Percentiles rank a stretch among this genome's conserved stretches.
Conservation (phyloP, 2,329 filamentous ascomycete species). For the Berkeleyomyces basicola region DNA sequence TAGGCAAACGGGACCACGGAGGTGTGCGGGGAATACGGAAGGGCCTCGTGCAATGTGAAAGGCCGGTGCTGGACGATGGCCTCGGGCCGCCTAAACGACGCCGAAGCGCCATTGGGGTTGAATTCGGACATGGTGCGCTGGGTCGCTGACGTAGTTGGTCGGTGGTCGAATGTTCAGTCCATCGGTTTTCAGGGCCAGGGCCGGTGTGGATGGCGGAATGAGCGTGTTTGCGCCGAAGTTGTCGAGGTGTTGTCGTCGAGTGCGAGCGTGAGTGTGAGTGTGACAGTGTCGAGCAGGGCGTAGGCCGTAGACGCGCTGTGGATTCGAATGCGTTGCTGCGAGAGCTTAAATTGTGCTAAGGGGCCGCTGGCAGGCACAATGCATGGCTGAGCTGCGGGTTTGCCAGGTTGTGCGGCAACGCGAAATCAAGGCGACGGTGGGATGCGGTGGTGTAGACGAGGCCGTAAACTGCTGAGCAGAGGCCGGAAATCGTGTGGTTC, state of each 20-base stretch:
- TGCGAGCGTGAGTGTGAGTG: background rate
- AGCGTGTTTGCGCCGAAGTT: background rate
- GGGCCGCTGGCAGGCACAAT: constrained; percentile 1
- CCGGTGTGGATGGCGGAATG: background rate
- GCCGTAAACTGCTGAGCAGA: too few species aligned
- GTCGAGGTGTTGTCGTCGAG: background rate
- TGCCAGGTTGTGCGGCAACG: background rate
- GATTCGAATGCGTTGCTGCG: background rate
- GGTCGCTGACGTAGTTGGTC: background rate
- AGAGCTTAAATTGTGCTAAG: constrained; percentile 1
- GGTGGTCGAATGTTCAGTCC: background rate
- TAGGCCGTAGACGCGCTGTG: background rate
- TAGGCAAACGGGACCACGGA: constrained; percentile 65
- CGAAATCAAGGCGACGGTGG: background rate
- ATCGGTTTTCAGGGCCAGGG: background rate
- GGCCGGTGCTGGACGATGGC: constrained; percentile 22
- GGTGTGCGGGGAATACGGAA: constrained; percentile 69
- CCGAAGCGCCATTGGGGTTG: constrained; percentile 8
- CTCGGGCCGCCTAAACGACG: constrained; percentile 8
- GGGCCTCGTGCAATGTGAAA: constrained; percentile 54
- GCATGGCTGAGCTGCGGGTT: background rate
- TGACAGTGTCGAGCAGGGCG: background rate
- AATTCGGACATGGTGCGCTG: constrained; percentile 3
- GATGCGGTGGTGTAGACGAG: too few species aligned
- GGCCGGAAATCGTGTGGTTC: background rate